Conservation (phyloP, 257 asterid species). For the Vinca minor region DNA sequence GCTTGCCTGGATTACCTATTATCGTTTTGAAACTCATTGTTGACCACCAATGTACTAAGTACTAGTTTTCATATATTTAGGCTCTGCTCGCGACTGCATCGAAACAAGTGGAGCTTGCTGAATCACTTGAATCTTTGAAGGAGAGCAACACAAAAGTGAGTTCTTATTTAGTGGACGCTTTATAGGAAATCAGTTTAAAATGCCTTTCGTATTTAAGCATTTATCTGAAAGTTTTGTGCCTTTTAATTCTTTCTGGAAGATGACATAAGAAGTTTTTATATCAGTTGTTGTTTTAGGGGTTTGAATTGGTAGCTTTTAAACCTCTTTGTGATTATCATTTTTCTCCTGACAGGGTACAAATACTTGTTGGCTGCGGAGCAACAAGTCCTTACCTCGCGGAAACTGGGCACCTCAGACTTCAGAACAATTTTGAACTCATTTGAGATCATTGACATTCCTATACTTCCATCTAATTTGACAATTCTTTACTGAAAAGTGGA, state of each 20-base stretch:
- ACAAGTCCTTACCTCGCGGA: constrained; percentile 37
- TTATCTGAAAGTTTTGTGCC: no score
- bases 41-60: constrained; percentile 13
- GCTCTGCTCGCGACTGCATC: constrained; percentile 79
- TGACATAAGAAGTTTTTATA: no score
- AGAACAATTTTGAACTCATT: constrained; percentile 9
- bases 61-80: constrained; percentile 26
- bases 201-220: no score
- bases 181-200: neutral
- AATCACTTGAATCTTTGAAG: constrained; percentile 66
- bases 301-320: no score
- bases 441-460: constrained; percentile 10
- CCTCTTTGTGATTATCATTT: constrained; percentile 4
- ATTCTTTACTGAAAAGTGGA: neutral
- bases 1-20: constrained; percentile 3
- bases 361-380: constrained; percentile 57
- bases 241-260: no score
- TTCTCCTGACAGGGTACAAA: constrained; percentile 36
- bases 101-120: constrained; percentile 82
- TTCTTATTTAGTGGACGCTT: constrained; percentile 11
- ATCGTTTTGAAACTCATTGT: constrained; percentile 9
- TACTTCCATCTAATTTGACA: constrained; percentile 8
- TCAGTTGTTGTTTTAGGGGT: no score
- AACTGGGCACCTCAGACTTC: constrained; percentile 23
- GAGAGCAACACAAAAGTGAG: constrained; percentile 49